Percentiles rank a stretch among this genome's conserved stretches.
Conservation (phyloP, 805 yeast species). For the Ogataea trehalophila region DNA sequence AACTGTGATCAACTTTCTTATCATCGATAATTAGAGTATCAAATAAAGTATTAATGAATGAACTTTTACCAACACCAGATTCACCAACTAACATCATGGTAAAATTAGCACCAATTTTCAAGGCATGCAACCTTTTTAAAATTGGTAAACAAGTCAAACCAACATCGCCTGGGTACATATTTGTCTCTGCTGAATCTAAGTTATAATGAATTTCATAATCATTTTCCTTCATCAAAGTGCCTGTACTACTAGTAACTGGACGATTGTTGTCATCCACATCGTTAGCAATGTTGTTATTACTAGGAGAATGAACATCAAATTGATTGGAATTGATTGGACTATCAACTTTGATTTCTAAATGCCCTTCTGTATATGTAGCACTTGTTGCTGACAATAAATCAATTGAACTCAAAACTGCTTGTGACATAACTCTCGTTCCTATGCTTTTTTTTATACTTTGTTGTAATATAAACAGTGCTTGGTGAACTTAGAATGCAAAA, state of each 20-base stretch:
- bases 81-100: constrained; percentile 85
- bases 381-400: constrained; percentile 17
- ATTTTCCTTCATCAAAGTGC: constrained; percentile 10
- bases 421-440: no score
- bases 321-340: constrained; percentile 5
- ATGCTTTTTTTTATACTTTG: background rate
- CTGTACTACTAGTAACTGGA: constrained; percentile 13
- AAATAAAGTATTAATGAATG: constrained; percentile 77
- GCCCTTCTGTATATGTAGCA: constrained; percentile 12
- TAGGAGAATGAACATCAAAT: constrained; percentile 1
- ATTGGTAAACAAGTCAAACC: constrained; percentile 29
- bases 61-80: constrained; percentile 78
- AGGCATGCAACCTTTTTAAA: constrained; percentile 25
- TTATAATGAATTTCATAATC: constrained; percentile 23
- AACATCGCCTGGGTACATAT: constrained; percentile 21
- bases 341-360: constrained; percentile 9
- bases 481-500: background rate
- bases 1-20: constrained; percentile 14
- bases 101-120: constrained; percentile 64
- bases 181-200: constrained; percentile 24
- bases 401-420: constrained; percentile 13
- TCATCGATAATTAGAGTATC: constrained; percentile 39
- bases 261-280: constrained; percentile 1
- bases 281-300: no score
- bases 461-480: background rate